Base-by-base conservation (phyloP, 2,329 filamentous ascomycete species). In the Pseudogymnoascus sp. region DNA sequence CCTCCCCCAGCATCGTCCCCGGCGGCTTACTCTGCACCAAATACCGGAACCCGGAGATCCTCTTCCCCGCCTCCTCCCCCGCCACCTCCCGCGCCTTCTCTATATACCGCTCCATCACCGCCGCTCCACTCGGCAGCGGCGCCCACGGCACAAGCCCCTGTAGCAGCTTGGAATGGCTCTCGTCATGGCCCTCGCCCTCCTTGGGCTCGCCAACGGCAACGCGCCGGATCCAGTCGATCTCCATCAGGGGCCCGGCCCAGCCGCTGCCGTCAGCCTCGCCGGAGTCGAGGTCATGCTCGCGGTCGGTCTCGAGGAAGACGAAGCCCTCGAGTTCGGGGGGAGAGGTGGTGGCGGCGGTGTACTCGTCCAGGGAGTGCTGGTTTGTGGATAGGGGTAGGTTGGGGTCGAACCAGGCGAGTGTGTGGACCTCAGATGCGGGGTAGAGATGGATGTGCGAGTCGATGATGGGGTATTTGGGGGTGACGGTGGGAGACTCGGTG, bases 391-490 rank as follows among this genome's bases (percentile, higher is more conserved):
- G 96, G 79, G 4, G 85, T 80, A 71, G 81, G 76, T 57, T 80
- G 77, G 4, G 84, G 77, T 3, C 75, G 81, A 77, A 84, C 92
- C 91, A 96, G 64, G 83, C 77, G 67, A 96, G 83, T 40, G 83
- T 82, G 63, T 81, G 72, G 62, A 89, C 73, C 70, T 93, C 89
- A 62, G 83, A 82, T 54, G 79, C 75, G 51, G 91, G 89, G 79
- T 86, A 96, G 71, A 97, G 86, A 78, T 97, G 93, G 76, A 97
- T 88, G 79, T 97, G 93, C 40, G 91, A 88, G 79, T 97, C 93
- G 75, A 97, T 85, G 72, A 96, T 87, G 70, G 81, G 84, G 74
- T 81, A 77, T 62, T 61, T 39, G 14, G 61, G 42, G 61, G 12
- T n/a, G 60, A 54, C 4, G 51, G n/a, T 14, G 51, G 51, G 26